phyloP scores from a whole-genome alignment of 768 basidiomycete species.

The Sporobolomyces phaffii region DNA sequence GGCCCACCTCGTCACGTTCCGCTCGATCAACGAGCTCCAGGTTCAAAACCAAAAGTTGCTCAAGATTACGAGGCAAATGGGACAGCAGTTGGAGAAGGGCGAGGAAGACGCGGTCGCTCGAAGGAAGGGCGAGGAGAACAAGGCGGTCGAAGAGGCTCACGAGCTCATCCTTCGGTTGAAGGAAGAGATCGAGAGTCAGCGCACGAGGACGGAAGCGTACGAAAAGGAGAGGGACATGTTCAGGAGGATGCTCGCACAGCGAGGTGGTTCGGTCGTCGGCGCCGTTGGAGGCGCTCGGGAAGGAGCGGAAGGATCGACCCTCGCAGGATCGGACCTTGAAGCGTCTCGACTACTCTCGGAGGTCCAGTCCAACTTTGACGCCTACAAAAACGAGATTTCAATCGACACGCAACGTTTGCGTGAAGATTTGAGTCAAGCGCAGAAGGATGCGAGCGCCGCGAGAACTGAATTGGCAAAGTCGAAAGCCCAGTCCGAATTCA shows the following conservation, averaged over 20 bases:
- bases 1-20: conserved; percentile 80
- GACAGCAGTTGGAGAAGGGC: conserved; percentile 65
- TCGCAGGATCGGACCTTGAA: conserved; percentile 45
- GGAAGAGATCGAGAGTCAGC: conserved; percentile 69
- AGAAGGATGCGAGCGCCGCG: conserved; percentile 63
- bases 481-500: conserved; percentile 70
- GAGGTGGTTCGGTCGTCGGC: conserved; percentile 45
- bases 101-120: conserved; percentile 57
- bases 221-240: conserved; percentile 83
- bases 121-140: conserved; percentile 45
- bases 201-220: conserved; percentile 70
- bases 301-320: not conserved
- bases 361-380: conserved; percentile 71
- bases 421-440: conserved; percentile 61
- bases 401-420: conserved; percentile 65
- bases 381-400: conserved; percentile 71
- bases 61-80: conserved; percentile 73
- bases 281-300: too few species aligned
- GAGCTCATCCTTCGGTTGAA: conserved; percentile 74
- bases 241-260: conserved; percentile 60
- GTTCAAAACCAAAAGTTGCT: conserved; percentile 85
- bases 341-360: conserved; percentile 61
- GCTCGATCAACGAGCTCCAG: conserved; percentile 70
- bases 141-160: conserved; percentile 80
- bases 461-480: conserved; percentile 70